Evolutionary conservation across 2,329 filamentous ascomycete genomes (phyloP), one percentile per base, ranked within the genome.

Genomic region (Neurospora sp.): DNA sequence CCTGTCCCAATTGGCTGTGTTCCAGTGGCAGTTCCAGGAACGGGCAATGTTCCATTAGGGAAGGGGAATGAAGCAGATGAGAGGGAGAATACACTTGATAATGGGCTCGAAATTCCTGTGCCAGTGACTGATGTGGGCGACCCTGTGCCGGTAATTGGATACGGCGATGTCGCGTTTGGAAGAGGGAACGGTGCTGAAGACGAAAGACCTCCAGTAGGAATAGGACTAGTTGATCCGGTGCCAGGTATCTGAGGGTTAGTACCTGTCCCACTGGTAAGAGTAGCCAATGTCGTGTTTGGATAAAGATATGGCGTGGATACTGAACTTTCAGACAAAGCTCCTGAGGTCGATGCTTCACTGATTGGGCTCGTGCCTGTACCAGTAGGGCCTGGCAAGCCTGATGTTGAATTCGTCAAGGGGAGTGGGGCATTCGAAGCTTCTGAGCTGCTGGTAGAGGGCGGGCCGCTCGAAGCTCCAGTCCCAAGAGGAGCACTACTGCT

Each of bases 131-230:
- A 58, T 58, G 46, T 58, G 3, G 46, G 46, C 6, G 23, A 33
- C 23, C 46, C 19, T 28, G 66, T 42, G 9, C 52, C 39, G 5
- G 39, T 33, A 17, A 38, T 33, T 15, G 28, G 7, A 3, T 42
- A 17, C 10, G 62, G 15, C 6, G 38, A 52, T 19, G 71, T 66
- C 17, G 39, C 66, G 67, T 71, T 71, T n/a, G 68, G 67, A 17
- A 72, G 23, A 15, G 68, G 68, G 33, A 68, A 71, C 15, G 71
- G 71, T 23, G 62, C 46, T 2, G 69, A 68, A 36, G n/a, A 62
- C 9, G 71, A 67, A 10, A 38, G 23, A 6, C 52, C 68, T 23
- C n/a, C 9, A 10, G 19, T 15, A 23, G 38, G 36, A 9, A 67
- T 38, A 13, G 70, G 38, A 7, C 69, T 17, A 15, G 38, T 36